Evolutionary conservation across 768 basidiomycete genomes (phyloP), one percentile per base, ranked within the genome.

Genomic region (Lactarius quietus): DNA sequence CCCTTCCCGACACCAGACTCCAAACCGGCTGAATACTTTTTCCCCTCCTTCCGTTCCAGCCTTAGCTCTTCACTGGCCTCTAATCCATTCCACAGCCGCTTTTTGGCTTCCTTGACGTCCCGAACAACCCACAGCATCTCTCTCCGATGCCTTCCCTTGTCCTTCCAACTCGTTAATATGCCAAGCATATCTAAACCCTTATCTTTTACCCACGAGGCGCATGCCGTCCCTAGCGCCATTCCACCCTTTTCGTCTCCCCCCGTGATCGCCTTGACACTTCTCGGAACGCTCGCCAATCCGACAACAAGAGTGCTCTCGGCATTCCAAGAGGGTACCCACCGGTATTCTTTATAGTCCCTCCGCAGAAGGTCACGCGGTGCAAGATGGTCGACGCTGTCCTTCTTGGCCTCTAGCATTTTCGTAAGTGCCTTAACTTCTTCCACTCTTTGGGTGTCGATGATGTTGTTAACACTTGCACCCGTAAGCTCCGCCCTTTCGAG

Each of bases 281-380:
- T 72, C 3, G 94, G 95, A 20, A 98, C 89, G 3, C 93, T 90
- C 1, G 92, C 84, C 15, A 99, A 77, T 6, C 96, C 95, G 1
- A 86, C 86, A 63, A 82, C 83, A 45, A 92, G 78, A 9, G 77
- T 72, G 33, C 71, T 64, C 20, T 72, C 74, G 0, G 74, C 65
- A 5, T 76, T 73, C 77, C 80, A 82, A 1, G 79, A 72, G 3
- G 87, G 81, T 0, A 78, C 75, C 64, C 85, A 75, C 1, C 75
- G 73, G 72, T 94, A 96, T 69, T 96, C 87, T 74, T 99, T 98
- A 81, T 95, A 99, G 76, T 99, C 97, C n/a, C 97, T 80, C 15
- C 93, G 82, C 6, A 99, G 82, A 23, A 98, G 84, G 72, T 98
- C 94, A 62, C 83, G 81, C 0, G 86, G 84, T 9, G 77, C 78